Evolutionary conservation across 2,329 filamentous ascomycete genomes (phyloP).

Genomic region (Colletotrichum eremochloae): DNA sequence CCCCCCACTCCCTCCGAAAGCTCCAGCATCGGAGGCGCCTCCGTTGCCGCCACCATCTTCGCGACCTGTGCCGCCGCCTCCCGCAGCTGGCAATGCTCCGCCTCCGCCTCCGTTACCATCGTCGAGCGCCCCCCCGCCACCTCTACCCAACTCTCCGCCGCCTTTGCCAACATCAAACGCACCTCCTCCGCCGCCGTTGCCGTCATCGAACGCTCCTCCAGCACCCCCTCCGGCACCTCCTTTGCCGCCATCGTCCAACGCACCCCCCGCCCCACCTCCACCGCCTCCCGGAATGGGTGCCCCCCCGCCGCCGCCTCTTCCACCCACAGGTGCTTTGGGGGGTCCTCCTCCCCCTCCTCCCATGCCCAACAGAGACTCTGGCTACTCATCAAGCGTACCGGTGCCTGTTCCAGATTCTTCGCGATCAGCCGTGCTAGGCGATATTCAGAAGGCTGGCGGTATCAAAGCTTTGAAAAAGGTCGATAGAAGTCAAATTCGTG

Average conservation of each 20-base stretch:
- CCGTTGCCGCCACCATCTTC: slow-evolving; percentile 65
- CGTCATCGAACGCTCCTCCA: slow-evolving; percentile 51
- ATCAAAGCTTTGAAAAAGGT: slow-evolving; percentile 82
- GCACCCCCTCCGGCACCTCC: slow-evolving; percentile 57
- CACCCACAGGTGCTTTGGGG: slow-evolving; percentile 53
- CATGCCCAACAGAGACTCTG: slow-evolving; percentile 70
- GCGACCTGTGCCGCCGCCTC: slow-evolving; percentile 67
- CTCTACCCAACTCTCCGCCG: slow-evolving; percentile 49
- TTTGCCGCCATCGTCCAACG: slow-evolving; percentile 51
- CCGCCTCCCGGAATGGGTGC: slow-evolving; percentile 56
- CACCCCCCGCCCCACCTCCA: slow-evolving; percentile 53
- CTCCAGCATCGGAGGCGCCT: slow-evolving; percentile 59
- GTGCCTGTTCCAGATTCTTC: slow-evolving; percentile 58
- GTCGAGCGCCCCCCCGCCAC: slow-evolving; percentile 52
- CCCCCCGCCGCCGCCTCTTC: slow-evolving; percentile 53
- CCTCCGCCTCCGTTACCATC: slow-evolving; percentile 53
- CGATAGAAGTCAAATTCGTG: slow-evolving; percentile 75
- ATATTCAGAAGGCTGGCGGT: slow-evolving; percentile 79
- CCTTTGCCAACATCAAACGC: slow-evolving; percentile 43
- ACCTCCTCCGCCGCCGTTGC: slow-evolving; percentile 57
- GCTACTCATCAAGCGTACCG: slow-evolving; percentile 67
- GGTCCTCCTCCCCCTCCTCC: slow-evolving; percentile 66
- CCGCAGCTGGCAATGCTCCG: slow-evolving; percentile 56
- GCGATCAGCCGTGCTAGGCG: slow-evolving; percentile 74
- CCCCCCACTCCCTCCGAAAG: slow-evolving; percentile 64